Percentiles rank a stretch among this genome's conserved stretches.
Conservation (phyloP, 106 monocot species). For the Acorus gramineus region DNA sequence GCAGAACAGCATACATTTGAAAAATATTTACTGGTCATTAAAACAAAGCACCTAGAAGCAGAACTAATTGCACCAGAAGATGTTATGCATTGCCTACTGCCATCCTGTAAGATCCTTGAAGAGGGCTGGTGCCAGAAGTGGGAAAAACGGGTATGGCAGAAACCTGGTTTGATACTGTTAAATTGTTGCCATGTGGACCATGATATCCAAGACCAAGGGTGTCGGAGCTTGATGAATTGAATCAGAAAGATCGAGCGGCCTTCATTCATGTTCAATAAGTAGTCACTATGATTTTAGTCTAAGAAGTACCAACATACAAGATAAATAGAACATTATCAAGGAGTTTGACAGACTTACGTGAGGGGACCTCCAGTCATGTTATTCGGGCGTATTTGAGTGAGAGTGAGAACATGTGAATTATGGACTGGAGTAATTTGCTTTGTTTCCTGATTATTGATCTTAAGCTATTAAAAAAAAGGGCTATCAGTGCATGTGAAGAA, state of each 20-base stretch:
- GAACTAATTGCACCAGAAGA: constrained; percentile 37
- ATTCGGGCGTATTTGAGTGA: constrained; percentile 77
- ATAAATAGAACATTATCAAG: too few relatives aligned
- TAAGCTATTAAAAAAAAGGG: too few relatives aligned
- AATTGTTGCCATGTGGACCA: constrained; percentile 40
- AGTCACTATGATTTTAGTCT: too few relatives aligned
- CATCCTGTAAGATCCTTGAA: constrained; percentile 57
- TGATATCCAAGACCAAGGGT: constrained; percentile 34
- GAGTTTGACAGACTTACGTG: constrained; percentile 30
- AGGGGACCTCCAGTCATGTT: constrained; percentile 45
- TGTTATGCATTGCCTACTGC: constrained; percentile 37
- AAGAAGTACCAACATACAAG: too few relatives aligned
- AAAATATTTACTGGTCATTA: too few relatives aligned
- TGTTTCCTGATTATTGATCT: constrained; percentile 37
- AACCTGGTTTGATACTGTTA: constrained; percentile 30
- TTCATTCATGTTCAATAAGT: not conserved
- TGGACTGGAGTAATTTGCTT: constrained; percentile 58
- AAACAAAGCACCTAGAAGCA: constrained; percentile 41
- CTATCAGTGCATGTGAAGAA: too few relatives aligned
- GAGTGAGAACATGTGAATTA: constrained; percentile 59
- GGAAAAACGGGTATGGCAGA: constrained; percentile 37
- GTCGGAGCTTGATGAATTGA: constrained; percentile 40
- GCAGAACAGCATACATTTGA: too few relatives aligned
- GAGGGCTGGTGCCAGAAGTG: constrained; percentile 28
- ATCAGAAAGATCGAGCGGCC: constrained; percentile 88